Evolutionary conservation across 768 basidiomycete genomes (phyloP), one percentile per base, ranked within the genome.

Genomic region (Phylloporus arenicola): DNA sequence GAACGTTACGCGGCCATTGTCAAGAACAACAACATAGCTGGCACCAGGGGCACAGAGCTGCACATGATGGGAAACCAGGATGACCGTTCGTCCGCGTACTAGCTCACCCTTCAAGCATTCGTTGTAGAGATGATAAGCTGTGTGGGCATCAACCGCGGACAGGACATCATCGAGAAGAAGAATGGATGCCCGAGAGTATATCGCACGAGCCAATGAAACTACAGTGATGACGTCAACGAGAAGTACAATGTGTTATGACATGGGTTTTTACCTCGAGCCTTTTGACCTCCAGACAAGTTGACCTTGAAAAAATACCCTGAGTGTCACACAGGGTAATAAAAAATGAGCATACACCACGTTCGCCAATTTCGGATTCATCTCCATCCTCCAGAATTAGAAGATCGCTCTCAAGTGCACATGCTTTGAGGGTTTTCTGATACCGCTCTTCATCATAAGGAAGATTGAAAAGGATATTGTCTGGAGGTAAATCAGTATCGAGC

Each of bases 31-130:
- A 56, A 97, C 76, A 65, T 91, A 93, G 22, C 70, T 72, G 2
- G 94, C 91, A 27, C 81, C 86, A 1, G 88, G 81, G 3, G 82
- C 77, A 60, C 90, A 92, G 4, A 98, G 76, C 61, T 92, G 88
- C 30, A 96, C 88, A 61, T 95, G 92, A 62, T 99, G 95, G 3
- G 94, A 96, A 45, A 96, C 92, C 20, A 98, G 75, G 40, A 97
- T 75, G 43, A 95, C 71, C 1, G 94, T 96, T 42, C 93, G 77
- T 16, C 81, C 83, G n/a, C 71, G 67, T 63, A 92, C 75, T 37
- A 96, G 71, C 42, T 87, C 83, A 8, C 94, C 92, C 55, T 78
- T 75, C 19, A 98, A 72, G 58, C 91, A 93, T 47, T 90, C 75
- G 17, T 81, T 73, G 59, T 85, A 86, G 40, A 98, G 79, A 68